Evolutionary conservation across 2,329 filamentous ascomycete species (phyloP), one percentile per base, ranked within the genome.

Genomic region (Venturia oleaginea): DNA sequence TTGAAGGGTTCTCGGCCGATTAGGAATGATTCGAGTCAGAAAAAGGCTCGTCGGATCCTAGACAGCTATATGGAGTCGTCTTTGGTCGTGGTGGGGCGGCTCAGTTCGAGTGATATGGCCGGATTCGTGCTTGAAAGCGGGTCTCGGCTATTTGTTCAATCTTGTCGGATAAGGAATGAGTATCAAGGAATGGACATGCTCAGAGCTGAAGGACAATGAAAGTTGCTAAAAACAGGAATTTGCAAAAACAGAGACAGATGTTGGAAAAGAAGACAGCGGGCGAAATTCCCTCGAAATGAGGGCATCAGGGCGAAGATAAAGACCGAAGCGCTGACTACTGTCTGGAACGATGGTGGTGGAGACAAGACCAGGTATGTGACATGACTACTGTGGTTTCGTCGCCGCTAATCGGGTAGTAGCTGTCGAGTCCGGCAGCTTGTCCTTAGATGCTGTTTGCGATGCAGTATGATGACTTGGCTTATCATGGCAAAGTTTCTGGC

Each of bases 291-390:
- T 32, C 17, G 30, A 57, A n/a, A 32, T 34, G 51, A 57, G 51
- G 51, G 17, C 51, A n/a, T 57, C 30, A 57, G 51, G 51, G 51
- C 24, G 51, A 57, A 57, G 51, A 57, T 57, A 57, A 57, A 57
- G 51, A 22, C 15, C 27, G 22, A 22, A n/a, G 27, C 51, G 51
- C 24, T 27, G 27, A 57, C 51, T 57, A 57, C 15, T 32, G 30
- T 34, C 34, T 57, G 51, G 51, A 34, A 57, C 51, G 51, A 32
- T 32, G 51, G 17, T 57, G 51, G 51, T 57, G 51, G 51, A 24
- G 51, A 32, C 51, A 34, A 5, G 3, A 57, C 51, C 15, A 34
- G 51, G 51, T 57, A 55, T 57, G 27, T 34, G 51, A 57, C 51
- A 57, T 15, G 24, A n/a, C 51, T 34, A 57, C 30, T 34, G 30